Percentiles rank a stretch among this genome's conserved stretches.
Evolutionary conservation across 1,284 basidiomycete species (phyloP).

Genomic region (Stygiomarasmius scandens): DNA sequence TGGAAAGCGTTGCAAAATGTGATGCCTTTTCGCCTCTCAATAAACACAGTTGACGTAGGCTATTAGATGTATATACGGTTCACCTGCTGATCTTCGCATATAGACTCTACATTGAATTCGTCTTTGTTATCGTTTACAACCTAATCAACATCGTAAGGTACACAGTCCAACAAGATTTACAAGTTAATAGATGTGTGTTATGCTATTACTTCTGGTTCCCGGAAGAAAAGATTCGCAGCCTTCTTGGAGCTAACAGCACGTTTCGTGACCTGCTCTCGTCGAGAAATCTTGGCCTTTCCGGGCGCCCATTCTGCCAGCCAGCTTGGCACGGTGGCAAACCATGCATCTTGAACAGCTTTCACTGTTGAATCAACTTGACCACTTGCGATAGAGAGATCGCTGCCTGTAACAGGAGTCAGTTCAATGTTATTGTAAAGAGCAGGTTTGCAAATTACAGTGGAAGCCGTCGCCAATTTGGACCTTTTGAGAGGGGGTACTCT

Average conservation of each 20-base stretch:
- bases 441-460: too few relatives aligned
- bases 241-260: neutral
- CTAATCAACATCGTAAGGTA: too few relatives aligned
- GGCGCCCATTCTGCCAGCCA: slow-evolving; percentile 53
- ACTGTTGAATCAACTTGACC: slow-evolving; percentile 55
- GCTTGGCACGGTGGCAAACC: slow-evolving; percentile 42
- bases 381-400: slow-evolving; percentile 51
- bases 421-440: too few relatives aligned
- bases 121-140: too few relatives aligned
- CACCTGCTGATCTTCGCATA: too few relatives aligned
- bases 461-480: slow-evolving; percentile 63
- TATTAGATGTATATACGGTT: too few relatives aligned
- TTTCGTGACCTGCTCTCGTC: neutral
- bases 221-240: neutral
- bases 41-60: neutral
- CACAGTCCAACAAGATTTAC: too few relatives aligned
- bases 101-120: too few relatives aligned
- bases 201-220: neutral
- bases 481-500: slow-evolving; percentile 55
- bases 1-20: slow-evolving; percentile 59
- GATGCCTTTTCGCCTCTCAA: slow-evolving; percentile 63
- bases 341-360: slow-evolving; percentile 51
- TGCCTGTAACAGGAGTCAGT: too few relatives aligned
- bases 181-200: too few relatives aligned
- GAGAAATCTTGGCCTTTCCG: neutral